phyloP scores from a whole-genome alignment of 2,329 filamentous ascomycete genomes.

The Alternaria longipes region DNA sequence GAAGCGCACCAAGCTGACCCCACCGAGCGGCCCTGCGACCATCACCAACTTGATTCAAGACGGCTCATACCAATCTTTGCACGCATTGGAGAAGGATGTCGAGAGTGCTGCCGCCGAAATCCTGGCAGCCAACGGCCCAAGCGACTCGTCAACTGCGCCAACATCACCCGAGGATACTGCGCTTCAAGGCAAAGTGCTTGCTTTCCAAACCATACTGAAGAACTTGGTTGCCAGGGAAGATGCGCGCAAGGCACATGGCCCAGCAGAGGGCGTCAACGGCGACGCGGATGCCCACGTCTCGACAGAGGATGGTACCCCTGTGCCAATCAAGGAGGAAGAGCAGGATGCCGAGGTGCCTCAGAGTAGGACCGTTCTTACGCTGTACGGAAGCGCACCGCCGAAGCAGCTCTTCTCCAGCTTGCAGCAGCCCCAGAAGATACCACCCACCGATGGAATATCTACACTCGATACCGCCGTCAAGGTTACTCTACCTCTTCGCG shows the following conservation, averaged over 20 bases:
- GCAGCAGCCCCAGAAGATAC: constrained; percentile 62
- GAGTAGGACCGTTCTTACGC: constrained; percentile 72
- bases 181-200: constrained; percentile 43
- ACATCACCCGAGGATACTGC: constrained; percentile 48
- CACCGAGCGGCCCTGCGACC: constrained; percentile 38
- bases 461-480: constrained; percentile 54
- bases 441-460: constrained; percentile 44
- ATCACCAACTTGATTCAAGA: constrained; percentile 52
- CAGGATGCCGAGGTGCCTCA: constrained; percentile 38
- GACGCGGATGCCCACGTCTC: constrained; percentile 17
- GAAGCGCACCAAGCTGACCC: constrained; percentile 57
- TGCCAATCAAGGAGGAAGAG: constrained; percentile 35
- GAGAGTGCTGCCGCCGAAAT: constrained; percentile 52
- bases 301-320: constrained; percentile 23
- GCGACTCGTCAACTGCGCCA: constrained; percentile 31
- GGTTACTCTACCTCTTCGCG: constrained; percentile 63
- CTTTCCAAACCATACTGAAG: constrained; percentile 46
- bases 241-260: constrained; percentile 25
- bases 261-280: constrained; percentile 13
- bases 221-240: constrained; percentile 44
- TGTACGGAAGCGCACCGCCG: constrained; percentile 76
- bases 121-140: constrained; percentile 44
- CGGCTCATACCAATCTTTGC: constrained; percentile 53
- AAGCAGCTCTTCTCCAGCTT: constrained; percentile 89
- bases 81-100: constrained; percentile 56